Evolutionary conservation across 768 basidiomycete genomes (phyloP).

Genomic region (Tricholoma furcatifolium): DNA sequence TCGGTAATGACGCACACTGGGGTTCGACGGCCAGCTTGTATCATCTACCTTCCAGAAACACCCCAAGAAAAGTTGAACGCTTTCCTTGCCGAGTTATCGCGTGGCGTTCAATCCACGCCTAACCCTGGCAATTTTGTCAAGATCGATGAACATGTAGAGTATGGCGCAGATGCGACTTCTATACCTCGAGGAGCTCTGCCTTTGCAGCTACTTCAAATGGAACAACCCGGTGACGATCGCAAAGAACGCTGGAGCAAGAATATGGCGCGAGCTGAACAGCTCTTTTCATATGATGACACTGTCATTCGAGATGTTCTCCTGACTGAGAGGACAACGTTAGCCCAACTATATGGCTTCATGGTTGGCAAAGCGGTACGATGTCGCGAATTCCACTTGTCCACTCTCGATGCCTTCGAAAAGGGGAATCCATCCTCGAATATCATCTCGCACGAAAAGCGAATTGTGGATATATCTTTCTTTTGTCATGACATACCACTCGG

Average conservation of each 20-base stretch:
- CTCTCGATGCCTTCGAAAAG: constrained; percentile 46
- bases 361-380: constrained; percentile 65
- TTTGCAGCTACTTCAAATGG: constrained; percentile 46
- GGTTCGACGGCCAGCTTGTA: constrained; percentile 51
- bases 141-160: constrained; percentile 54
- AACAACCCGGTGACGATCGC: constrained; percentile 38
- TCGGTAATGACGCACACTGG: constrained; percentile 60
- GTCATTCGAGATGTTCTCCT: constrained; percentile 61
- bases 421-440: constrained; percentile 38
- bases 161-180: constrained; percentile 41
- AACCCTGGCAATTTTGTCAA: constrained; percentile 41
- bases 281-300: constrained; percentile 52
- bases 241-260: constrained; percentile 48
- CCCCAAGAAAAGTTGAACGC: constrained; percentile 50
- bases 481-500: constrained; percentile 62
- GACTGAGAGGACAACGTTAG: constrained; percentile 67
- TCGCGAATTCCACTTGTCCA: constrained; percentile 59
- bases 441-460: constrained; percentile 50
- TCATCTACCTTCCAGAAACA: constrained; percentile 65
- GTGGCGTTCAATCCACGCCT: constrained; percentile 32
- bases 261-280: constrained; percentile 42
- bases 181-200: constrained; percentile 34
- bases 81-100: constrained; percentile 58
- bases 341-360: constrained; percentile 74
- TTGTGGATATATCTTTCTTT: constrained; percentile 62